These are phyloP conservation scores for Ceratocystis eucalypticola DNA, from an alignment of 2,329 filamentous ascomycete species.

Conservation along the genomic window DNA sequence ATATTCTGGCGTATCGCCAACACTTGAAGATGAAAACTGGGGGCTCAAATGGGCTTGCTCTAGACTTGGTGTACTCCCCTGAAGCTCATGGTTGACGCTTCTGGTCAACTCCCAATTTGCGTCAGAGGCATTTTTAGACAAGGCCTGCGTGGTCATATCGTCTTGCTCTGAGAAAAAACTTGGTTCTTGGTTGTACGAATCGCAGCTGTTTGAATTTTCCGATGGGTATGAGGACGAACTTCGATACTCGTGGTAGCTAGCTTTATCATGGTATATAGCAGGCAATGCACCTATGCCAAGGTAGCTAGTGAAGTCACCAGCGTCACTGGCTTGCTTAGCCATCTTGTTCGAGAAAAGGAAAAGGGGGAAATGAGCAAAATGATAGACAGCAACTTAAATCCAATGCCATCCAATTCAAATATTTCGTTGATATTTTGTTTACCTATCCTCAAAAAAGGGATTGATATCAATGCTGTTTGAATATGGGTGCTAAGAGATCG, in stretches of 20 bases:
- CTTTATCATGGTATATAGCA: slow-evolving; percentile 2
- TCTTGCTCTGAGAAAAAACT: background rate
- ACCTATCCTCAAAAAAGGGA: background rate
- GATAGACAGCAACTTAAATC: background rate
- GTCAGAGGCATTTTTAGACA: background rate
- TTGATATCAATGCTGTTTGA: background rate
- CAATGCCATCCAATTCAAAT: background rate
- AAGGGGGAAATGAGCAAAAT: background rate
- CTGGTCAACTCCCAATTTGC: background rate
- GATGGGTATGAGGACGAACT: background rate
- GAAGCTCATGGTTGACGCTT: background rate
- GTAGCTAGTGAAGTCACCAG: background rate
- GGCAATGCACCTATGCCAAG: background rate
- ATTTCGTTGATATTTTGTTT: background rate
- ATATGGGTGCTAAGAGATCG: background rate
- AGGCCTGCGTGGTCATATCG: background rate
- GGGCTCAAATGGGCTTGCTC: background rate
- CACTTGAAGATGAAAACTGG: background rate
- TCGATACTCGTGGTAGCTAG: background rate
- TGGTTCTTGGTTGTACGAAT: background rate
- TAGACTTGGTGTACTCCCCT: background rate
- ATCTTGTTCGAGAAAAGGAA: background rate
- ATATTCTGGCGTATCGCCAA: background rate
- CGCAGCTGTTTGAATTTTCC: background rate
- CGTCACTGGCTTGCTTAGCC: background rate